Conservation (phyloP, 192 early-diverging fungal species). For the Linnemannia exigua region DNA sequence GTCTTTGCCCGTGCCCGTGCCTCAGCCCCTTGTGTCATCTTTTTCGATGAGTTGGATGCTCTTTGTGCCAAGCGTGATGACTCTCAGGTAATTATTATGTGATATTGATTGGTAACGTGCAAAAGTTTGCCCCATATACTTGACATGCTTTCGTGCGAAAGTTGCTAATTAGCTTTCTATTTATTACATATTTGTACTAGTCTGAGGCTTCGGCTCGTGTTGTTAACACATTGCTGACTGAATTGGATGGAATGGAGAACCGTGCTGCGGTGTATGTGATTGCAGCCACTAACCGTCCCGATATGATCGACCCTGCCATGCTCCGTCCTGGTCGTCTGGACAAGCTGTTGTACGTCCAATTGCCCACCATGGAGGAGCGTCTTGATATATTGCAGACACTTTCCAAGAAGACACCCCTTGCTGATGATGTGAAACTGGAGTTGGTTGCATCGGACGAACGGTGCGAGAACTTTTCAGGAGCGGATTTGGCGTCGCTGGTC, state of each 20-base stretch:
- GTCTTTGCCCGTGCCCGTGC: conserved; percentile 95
- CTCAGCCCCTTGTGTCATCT: conserved; percentile 96
- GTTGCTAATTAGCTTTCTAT: conserved; percentile 1
- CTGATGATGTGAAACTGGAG: conserved; percentile 67
- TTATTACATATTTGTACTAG: conserved; percentile 58
- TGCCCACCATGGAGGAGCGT: conserved; percentile 86
- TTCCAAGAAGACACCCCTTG: conserved; percentile 83
- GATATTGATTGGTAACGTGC: background rate
- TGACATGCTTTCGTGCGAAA: no score
- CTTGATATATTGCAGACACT: conserved; percentile 89
- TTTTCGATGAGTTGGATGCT: conserved; percentile 98
- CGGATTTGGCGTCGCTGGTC: conserved; percentile 82
- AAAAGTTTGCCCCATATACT: no score
- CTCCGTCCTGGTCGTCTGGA: conserved; percentile 96
- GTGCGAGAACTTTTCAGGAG: conserved; percentile 83
- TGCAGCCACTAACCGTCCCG: conserved; percentile 97
- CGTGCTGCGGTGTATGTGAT: conserved; percentile 95
- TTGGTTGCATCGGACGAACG: conserved; percentile 72
- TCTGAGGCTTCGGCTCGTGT: conserved; percentile 93
- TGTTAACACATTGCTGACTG: conserved; percentile 97
- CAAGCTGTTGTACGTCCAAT: conserved; percentile 97
- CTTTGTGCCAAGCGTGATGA: conserved; percentile 93
- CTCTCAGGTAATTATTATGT: conserved; percentile 71
- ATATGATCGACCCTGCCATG: conserved; percentile 99
- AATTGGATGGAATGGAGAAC: conserved; percentile 95